These are phyloP conservation scores for Phylloporus sp. DNA, from an alignment of 768 basidiomycete species.

Conservation along the genomic window DNA sequence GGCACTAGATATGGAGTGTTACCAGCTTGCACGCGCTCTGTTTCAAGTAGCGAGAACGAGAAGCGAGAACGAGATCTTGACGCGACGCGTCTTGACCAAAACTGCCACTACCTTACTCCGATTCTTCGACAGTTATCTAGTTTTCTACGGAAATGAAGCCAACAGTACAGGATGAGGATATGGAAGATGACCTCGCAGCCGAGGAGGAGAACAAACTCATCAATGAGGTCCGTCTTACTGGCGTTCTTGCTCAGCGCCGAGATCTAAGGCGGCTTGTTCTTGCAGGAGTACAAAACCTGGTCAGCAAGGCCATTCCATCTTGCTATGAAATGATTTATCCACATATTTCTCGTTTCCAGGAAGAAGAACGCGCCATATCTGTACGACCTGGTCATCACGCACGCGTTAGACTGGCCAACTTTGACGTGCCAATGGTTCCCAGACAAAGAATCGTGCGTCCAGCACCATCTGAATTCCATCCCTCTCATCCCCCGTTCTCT, in stretches of 20 bases:
- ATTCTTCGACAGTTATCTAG: not conserved
- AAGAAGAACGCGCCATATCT: conserved; percentile 98
- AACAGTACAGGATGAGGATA: conserved; percentile 51
- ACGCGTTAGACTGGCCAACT: conserved; percentile 97
- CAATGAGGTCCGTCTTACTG: conserved; percentile 60
- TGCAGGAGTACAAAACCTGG: conserved; percentile 85
- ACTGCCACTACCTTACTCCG: not conserved
- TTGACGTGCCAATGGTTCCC: conserved; percentile 99
- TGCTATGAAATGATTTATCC: not conserved
- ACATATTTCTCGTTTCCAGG: conserved; percentile 40
- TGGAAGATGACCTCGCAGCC: conserved; percentile 75
- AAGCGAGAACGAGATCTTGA: conserved; percentile 8
- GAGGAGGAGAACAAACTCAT: conserved; percentile 88
- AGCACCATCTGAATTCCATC: not conserved
- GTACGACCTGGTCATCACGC: conserved; percentile 96
- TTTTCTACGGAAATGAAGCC: conserved; percentile 40
- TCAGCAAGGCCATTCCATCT: conserved; percentile 27
- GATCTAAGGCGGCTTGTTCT: conserved; percentile 10
- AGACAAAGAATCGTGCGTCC: conserved; percentile 86
- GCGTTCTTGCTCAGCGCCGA: not conserved
- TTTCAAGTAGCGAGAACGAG: not conserved
- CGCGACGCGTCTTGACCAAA: conserved; percentile 27
- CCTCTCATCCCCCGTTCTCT: not conserved
- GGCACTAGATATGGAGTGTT: conserved; percentile 6
- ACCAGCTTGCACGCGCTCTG: not conserved